Conservation (phyloP, 768 basidiomycete genomes). For the Lactarius psammicola region DNA sequence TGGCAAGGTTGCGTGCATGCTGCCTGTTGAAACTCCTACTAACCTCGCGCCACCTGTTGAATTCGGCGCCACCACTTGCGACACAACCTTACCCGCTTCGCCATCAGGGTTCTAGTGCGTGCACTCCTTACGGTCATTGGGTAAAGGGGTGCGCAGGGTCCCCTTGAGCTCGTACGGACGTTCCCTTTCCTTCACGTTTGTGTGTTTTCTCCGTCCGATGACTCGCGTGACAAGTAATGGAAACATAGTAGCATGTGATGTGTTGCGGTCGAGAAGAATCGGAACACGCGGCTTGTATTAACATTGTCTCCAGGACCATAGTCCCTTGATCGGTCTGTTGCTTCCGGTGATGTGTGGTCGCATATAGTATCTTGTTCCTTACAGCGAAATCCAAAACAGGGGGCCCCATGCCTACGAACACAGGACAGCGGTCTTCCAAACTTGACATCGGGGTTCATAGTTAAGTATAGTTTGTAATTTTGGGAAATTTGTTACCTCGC, state of each 20-base stretch:
- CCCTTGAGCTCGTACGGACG: neutral
- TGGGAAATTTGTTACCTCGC: too few relatives aligned
- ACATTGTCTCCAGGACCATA: neutral
- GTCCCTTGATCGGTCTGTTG: constrained; percentile 3
- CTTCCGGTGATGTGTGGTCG: neutral
- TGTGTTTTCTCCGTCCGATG: neutral
- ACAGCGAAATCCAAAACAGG: too few relatives aligned
- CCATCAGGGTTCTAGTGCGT: neutral
- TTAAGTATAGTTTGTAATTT: too few relatives aligned
- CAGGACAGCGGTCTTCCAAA: too few relatives aligned
- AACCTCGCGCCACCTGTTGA: constrained; percentile 6
- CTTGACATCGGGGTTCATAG: too few relatives aligned
- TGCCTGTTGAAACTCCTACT: neutral
- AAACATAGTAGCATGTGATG: neutral
- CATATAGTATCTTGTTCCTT: constrained; percentile 1
- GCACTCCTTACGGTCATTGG: neutral
- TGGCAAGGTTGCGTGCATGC: neutral
- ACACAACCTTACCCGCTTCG: constrained; percentile 4
- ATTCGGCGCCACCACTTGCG: neutral
- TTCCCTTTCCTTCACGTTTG: neutral
- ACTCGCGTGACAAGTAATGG: neutral
- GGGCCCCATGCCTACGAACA: too few relatives aligned
- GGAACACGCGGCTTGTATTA: neutral
- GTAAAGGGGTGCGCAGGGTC: neutral
- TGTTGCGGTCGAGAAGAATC: neutral